These are phyloP conservation scores for Collybia mongolica DNA, from an alignment of 768 basidiomycete species.

Conservation along the genomic window DNA sequence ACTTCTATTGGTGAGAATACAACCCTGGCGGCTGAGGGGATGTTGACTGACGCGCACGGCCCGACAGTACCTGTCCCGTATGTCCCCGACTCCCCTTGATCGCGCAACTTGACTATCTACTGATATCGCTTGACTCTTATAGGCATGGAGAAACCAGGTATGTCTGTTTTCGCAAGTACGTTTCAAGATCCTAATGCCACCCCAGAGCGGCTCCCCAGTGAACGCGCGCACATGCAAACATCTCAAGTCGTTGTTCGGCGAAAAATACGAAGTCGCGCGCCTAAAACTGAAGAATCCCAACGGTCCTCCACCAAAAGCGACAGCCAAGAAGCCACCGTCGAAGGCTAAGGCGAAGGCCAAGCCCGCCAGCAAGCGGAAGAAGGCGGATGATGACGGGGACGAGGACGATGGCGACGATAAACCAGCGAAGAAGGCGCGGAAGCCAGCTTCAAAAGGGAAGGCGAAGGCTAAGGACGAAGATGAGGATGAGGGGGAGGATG, in stretches of 20 bases:
- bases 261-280: constrained; percentile 46
- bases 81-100: constrained; percentile 4
- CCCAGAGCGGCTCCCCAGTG: constrained; percentile 31
- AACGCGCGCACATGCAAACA: constrained; percentile 52
- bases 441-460: constrained; percentile 9
- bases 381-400: constrained; percentile 16
- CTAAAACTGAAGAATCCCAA: constrained; percentile 40
- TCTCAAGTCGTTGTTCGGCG: constrained; percentile 40
- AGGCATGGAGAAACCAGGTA: constrained; percentile 35
- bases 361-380: constrained; percentile 19
- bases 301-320: constrained; percentile 22
- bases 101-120: background rate
- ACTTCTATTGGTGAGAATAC: constrained; percentile 36
- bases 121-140: background rate
- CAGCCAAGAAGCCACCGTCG: constrained; percentile 17
- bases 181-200: background rate
- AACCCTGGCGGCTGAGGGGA: too few species aligned
- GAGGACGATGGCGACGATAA: constrained; percentile 12
- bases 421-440: constrained; percentile 11
- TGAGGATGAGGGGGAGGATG: constrained; percentile 28
- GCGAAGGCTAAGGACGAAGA: constrained; percentile 25
- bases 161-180: background rate
- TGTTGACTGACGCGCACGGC: constrained; percentile 2
- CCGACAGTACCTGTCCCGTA: constrained; percentile 31
- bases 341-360: constrained; percentile 15